Percentiles rank a stretch among this genome's conserved stretches.
Evolutionary conservation across 768 basidiomycete genomes (phyloP).

Genomic region (Kwoniella europaea): DNA sequence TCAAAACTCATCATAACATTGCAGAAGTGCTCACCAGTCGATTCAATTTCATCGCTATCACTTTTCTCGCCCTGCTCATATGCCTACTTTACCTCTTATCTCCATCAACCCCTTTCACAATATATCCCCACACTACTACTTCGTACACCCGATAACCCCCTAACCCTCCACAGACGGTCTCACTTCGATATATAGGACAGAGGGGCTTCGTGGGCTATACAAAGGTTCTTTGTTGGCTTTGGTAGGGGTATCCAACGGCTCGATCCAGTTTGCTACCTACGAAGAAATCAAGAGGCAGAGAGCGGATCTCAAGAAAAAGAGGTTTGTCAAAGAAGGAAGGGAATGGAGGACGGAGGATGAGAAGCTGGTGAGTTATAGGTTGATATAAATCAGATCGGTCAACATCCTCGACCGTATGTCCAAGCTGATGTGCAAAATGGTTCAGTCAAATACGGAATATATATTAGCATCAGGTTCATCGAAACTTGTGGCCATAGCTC

Average conservation of each 20-base stretch:
- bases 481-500: constrained; percentile 78
- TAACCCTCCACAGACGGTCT: constrained; percentile 67
- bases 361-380: constrained; percentile 71
- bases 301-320: constrained; percentile 69
- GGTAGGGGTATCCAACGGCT: constrained; percentile 91
- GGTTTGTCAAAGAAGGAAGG: constrained; percentile 67
- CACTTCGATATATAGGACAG: constrained; percentile 69
- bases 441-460: constrained; percentile 86
- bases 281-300: constrained; percentile 94
- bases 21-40: no score
- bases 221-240: constrained; percentile 86
- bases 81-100: neutral
- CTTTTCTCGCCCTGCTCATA: neutral
- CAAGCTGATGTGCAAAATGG: neutral
- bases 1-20: no score
- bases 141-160: no score
- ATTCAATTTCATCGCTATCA: no score
- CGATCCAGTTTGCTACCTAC: constrained; percentile 93
- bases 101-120: neutral
- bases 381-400: no score
- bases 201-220: constrained; percentile 81
- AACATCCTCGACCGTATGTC: neutral
- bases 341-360: constrained; percentile 75
- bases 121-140: neutral
- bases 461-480: constrained; percentile 89